Conservation (phyloP, 352 stramenopile genomes). For the Globisporangium canariense region DNA sequence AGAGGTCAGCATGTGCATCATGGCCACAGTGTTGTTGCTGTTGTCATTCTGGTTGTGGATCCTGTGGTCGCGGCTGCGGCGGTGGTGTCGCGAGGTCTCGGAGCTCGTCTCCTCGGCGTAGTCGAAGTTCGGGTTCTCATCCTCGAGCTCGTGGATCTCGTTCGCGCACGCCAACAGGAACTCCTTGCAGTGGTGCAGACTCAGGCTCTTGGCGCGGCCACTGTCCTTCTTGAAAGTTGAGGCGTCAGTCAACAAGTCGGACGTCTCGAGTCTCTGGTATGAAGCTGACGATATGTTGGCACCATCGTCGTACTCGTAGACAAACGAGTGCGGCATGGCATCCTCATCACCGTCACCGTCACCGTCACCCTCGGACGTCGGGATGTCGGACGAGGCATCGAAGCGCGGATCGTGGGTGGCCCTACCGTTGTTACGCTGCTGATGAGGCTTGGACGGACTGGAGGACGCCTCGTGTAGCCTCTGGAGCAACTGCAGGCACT, state of each 20-base stretch:
- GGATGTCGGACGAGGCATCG: constrained; percentile 14
- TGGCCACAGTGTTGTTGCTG: not conserved
- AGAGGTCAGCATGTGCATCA: not conserved
- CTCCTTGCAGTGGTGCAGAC: constrained; percentile 52
- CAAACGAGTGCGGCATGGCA: constrained; percentile 15
- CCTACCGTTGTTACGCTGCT: not conserved
- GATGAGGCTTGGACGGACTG: not conserved
- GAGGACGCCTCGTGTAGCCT: constrained; percentile 19
- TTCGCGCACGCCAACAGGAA: constrained; percentile 76
- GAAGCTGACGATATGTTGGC: constrained; percentile 2
- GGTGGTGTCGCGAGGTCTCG: constrained; percentile 9
- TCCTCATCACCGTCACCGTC: not conserved
- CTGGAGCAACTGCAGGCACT: constrained; percentile 41
- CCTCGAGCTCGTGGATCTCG: constrained; percentile 79
- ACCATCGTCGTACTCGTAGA: constrained; percentile 13
- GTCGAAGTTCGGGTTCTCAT: constrained; percentile 63
- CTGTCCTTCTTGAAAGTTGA: constrained; percentile 20
- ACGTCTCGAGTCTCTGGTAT: not conserved
- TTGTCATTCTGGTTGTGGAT: not conserved
- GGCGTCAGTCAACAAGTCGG: constrained; percentile 6
- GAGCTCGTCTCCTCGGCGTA: constrained; percentile 56
- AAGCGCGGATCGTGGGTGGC: constrained; percentile 5
- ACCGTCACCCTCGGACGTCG: constrained; percentile 12
- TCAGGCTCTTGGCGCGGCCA: constrained; percentile 41
- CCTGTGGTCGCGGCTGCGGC: not conserved